These are phyloP conservation scores for Cladosporium sp. DNA, from an alignment of 2,329 filamentous ascomycete genomes.

Conservation along the genomic window DNA sequence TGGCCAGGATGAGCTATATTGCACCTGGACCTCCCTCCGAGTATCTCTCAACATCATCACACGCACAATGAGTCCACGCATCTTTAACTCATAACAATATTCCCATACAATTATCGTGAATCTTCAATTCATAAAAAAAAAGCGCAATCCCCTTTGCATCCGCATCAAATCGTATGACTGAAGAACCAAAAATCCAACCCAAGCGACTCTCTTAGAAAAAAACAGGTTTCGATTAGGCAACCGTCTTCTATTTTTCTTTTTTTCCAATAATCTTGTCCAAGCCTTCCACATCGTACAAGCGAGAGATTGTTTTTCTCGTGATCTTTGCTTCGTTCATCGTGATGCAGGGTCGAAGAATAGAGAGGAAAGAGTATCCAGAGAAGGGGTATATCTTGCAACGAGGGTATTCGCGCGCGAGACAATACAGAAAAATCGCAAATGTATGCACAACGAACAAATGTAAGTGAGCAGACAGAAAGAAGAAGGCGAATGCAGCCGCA, in stretches of 20 bases:
- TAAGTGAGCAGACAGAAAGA: neutral
- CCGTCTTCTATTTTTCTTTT: neutral
- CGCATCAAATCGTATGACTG: neutral
- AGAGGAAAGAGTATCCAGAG: constrained; percentile 1
- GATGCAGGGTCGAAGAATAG: neutral
- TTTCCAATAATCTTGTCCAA: neutral
- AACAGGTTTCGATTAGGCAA: neutral
- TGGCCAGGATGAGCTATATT: neutral
- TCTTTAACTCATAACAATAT: neutral
- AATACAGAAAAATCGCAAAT: constrained; percentile 1
- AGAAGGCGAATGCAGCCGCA: neutral
- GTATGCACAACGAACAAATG: constrained; percentile 4
- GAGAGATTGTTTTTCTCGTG: neutral
- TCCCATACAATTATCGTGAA: neutral
- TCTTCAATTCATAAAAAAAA: neutral
- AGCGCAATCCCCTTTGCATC: neutral
- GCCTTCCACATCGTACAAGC: neutral
- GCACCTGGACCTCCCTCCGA: neutral
- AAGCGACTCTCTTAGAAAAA: neutral
- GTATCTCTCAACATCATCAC: neutral
- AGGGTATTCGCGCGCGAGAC: constrained; percentile 9
- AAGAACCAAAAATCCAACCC: neutral
- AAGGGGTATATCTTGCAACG: constrained; percentile 8
- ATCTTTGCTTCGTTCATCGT: neutral
- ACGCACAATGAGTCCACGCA: neutral